Evolutionary conservation across 768 basidiomycete species (phyloP), one percentile per base, ranked within the genome.

Genomic region (Dendrothele bispora): DNA sequence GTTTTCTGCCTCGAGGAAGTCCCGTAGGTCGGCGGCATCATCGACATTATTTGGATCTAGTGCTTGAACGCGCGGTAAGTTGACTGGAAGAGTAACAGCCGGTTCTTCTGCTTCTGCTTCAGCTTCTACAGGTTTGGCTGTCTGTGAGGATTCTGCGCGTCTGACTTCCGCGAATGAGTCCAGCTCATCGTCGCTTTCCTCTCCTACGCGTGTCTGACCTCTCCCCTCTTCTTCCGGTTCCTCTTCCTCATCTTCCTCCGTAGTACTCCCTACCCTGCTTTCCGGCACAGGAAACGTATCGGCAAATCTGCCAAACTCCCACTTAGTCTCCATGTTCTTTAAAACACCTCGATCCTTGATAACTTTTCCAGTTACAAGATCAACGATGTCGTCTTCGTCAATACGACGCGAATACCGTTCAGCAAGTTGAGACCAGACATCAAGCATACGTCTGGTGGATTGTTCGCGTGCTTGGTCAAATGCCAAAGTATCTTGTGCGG

Each of bases 331-430:
- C 14, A 71, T 64, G 14, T 58, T 55, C 38, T 79, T 76, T 34
- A 87, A 66, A 3, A 87, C 75, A 2, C 89, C 89, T 49, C 86
- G 78, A 61, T 91, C 86, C 56, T 79, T 81, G 49, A 88, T 69
- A 34, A 91, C 71, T 51, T 77, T 62, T 10, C 74, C 77, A 10
- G 79, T 82, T 46, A 71, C 67, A 3, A 92, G 67, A 57, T 91
- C 84, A 26, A 91, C 72, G 38, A 91, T 83, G 61, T 92, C 89
- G 62, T 91, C 89, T 58, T 91, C 83, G 54, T 88, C 86, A 30
- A 88, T 66, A 36, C 75, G 73, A 42, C 79, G 74, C 27, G 77
- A 73, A 59, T 90, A 86, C 21, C 86, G 78, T 39, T 84, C 80
- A 3, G 79, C 87, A 3, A 91, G 78, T 43, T 78, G 72, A 22